Evolutionary conservation across 2,329 filamentous ascomycete genomes (phyloP), one percentile per base, ranked within the genome.

Genomic region (Arachnomyces sp.): DNA sequence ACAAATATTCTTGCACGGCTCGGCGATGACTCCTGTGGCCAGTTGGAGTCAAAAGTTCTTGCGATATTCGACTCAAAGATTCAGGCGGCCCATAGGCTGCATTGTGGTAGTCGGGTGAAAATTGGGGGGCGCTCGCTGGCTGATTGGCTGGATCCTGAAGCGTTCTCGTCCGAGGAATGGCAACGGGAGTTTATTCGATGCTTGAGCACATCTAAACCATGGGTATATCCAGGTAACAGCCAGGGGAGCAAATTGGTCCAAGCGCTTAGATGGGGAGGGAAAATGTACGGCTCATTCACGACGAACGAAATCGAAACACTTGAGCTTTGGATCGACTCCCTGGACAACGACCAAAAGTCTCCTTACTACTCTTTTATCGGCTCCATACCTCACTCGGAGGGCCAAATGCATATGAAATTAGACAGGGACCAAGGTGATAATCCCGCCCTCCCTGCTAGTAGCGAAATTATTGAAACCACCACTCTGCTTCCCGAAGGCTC

Each of bases 221-320:
- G 68, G 70, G 51, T 72, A 3, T 46, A 55, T 31, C 56, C 53
- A 31, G 68, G 68, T 4, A 49, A 60, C 29, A 64, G 64, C 38
- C 36, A 48, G 1, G 58, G 59, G 28, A 72, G 68, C 41, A 57
- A 47, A 15, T 54, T 73, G 2, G 48, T 71, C 2, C 59, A 55
- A 31, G 67, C 68, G 49, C 47, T 72, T 6, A 53, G 46, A 1
- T 72, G 68, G 68, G 59, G 61, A 16, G 70, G 69, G 4, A 62
- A 57, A 32, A 73, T 73, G 69, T 73, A 70, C 46, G 70, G 70
- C 1, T 58, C 66, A 14, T 73, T 73, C 48, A 72, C 67, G 1
- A 49, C 64, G 12, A 51, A 49, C 8, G 70, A 73, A 46, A 54
- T 62, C 13, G 53, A 56, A 11, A 45, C 57, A 2, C 44, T 70